Conservation (phyloP, 106 monocot genomes). For the Allium sativum region DNA sequence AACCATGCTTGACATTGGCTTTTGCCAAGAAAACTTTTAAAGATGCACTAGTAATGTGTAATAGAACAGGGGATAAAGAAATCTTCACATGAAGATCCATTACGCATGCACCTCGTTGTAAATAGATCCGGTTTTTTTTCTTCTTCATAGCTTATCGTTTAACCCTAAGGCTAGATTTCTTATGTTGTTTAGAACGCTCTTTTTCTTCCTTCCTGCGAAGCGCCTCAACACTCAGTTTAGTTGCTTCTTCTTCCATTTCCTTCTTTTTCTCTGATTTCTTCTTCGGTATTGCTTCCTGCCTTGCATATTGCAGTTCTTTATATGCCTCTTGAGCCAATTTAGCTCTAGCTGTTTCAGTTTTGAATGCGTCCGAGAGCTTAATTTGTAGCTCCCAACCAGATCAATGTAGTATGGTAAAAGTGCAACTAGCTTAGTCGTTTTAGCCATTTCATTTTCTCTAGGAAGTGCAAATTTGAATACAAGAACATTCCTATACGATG, state of each 20-base stretch:
- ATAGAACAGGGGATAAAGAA: too few species aligned
- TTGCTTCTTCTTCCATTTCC: slow-evolving; percentile 51
- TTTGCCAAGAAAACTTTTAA: too few species aligned
- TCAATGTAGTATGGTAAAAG: slow-evolving; percentile 96
- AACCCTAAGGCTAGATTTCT: slow-evolving; percentile 66
- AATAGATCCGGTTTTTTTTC: too few species aligned
- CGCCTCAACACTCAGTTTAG: slow-evolving; percentile 66
- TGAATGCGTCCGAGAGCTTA: slow-evolving; percentile 48
- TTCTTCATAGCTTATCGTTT: slow-evolving; percentile 59
- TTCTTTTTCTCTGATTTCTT: slow-evolving; percentile 77
- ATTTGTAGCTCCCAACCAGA: slow-evolving; percentile 87
- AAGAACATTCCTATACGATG: slow-evolving; percentile 62
- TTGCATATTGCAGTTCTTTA: slow-evolving; percentile 48
- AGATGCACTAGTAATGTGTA: too few species aligned
- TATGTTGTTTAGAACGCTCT: slow-evolving; percentile 63
- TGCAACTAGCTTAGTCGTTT: slow-evolving; percentile 66
- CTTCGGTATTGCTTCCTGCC: slow-evolving; percentile 72
- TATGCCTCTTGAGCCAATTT: slow-evolving; percentile 71
- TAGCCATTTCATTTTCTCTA: slow-evolving; percentile 46
- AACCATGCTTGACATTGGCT: too few species aligned
- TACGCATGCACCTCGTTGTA: too few species aligned
- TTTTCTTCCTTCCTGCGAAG: slow-evolving; percentile 81
- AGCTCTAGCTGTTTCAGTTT: slow-evolving; percentile 16
- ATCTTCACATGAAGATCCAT: too few species aligned
- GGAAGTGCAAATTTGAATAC: slow-evolving; percentile 77